Evolutionary conservation across 805 yeast genomes (phyloP).

Genomic region (Saccharomycopsis sp.): DNA sequence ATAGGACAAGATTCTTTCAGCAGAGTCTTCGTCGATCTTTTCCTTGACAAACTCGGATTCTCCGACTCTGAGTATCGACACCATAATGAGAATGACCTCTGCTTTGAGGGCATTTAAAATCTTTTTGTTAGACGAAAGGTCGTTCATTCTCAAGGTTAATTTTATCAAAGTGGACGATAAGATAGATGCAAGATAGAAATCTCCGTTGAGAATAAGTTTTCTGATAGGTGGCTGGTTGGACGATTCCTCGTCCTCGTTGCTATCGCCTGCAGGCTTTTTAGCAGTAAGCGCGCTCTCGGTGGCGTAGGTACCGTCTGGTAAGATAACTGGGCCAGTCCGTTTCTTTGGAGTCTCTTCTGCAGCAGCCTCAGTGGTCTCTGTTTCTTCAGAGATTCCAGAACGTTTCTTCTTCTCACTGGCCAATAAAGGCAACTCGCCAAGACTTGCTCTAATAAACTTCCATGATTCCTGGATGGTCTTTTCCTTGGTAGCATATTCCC

Average conservation of each 20-base stretch:
- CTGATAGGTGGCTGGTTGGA: slow-evolving; percentile 64
- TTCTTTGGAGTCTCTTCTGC: slow-evolving; percentile 25
- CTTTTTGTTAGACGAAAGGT: slow-evolving; percentile 45
- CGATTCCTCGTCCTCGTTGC: slow-evolving; percentile 27
- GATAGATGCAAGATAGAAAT: slow-evolving; percentile 84
- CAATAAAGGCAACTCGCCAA: slow-evolving; percentile 89
- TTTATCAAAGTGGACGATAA: slow-evolving; percentile 84
- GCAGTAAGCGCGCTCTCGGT: slow-evolving; percentile 78
- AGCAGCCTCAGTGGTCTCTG: slow-evolving; percentile 24
- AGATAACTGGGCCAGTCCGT: slow-evolving; percentile 63
- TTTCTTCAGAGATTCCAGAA: slow-evolving; percentile 32
- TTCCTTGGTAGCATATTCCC: slow-evolving; percentile 78
- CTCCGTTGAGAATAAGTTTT: slow-evolving; percentile 75
- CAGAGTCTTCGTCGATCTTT: slow-evolving; percentile 90
- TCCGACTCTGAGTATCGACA: slow-evolving; percentile 84
- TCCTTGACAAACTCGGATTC: slow-evolving; percentile 62
- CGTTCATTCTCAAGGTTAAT: slow-evolving; percentile 69
- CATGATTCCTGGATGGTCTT: slow-evolving; percentile 73
- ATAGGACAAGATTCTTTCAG: slow-evolving; percentile 89
- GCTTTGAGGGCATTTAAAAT: slow-evolving; percentile 81
- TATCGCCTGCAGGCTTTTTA: slow-evolving; percentile 31
- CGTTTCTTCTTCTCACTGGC: slow-evolving; percentile 55
- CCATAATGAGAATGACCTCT: slow-evolving; percentile 89
- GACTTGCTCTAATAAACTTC: slow-evolving; percentile 72
- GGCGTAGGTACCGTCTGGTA: slow-evolving; percentile 99